phyloP scores from a whole-genome alignment of 371 early-diverging fungal species.

The Fennellomyces sp. region DNA sequence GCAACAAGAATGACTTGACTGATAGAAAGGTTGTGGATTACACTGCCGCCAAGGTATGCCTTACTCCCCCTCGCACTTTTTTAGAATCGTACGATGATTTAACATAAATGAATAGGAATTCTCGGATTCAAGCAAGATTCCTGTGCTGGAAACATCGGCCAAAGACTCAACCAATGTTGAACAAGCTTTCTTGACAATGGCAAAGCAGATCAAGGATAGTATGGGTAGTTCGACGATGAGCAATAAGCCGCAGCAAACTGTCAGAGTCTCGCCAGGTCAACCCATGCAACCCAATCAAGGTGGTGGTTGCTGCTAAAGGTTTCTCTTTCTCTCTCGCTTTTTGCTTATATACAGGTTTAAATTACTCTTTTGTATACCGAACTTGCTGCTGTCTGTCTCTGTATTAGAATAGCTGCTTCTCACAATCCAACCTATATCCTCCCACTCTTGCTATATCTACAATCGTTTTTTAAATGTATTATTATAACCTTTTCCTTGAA shows the following conservation, averaged over 20 bases:
- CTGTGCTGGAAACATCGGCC: constrained; percentile 93
- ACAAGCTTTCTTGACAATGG: constrained; percentile 94
- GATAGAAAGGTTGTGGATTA: constrained; percentile 83
- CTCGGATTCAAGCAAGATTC: constrained; percentile 51
- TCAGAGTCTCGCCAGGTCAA: constrained; percentile 49
- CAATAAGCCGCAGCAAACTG: constrained; percentile 38
- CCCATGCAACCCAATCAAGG: constrained; percentile 48
- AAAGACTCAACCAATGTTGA: constrained; percentile 94
- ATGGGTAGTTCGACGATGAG: constrained; percentile 26
- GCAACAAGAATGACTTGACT: constrained; percentile 97
- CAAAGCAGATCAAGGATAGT: constrained; percentile 81
- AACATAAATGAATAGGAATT: not conserved
- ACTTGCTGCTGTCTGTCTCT: not conserved
- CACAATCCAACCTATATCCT: too few species aligned
- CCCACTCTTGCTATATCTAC: too few species aligned
- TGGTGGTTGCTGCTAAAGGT: constrained; percentile 52
- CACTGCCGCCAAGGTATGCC: constrained; percentile 64
- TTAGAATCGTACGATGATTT: not conserved
- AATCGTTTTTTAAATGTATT: too few species aligned
- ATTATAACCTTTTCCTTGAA: too few species aligned
- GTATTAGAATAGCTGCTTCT: too few species aligned
- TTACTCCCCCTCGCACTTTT: not conserved
- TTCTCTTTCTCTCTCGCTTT: not conserved
- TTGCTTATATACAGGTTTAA: not conserved
- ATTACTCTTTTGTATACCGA: not conserved